Base-by-base conservation (phyloP, 768 basidiomycete genomes). In the Gymnopilus junonius region DNA sequence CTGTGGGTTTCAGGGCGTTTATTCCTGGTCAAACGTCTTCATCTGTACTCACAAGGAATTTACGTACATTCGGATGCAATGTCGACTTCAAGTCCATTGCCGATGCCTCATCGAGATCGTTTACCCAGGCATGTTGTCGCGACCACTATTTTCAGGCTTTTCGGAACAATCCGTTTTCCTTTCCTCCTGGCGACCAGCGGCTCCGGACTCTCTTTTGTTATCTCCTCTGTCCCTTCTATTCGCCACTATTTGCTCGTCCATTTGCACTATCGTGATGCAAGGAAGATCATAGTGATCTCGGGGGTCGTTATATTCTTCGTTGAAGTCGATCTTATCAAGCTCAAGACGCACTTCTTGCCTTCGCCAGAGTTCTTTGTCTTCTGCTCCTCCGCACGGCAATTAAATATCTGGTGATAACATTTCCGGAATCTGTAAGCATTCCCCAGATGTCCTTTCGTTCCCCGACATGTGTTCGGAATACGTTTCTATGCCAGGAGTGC, bases 391-490 rank as follows among this genome's bases (percentile, higher is more conserved):
- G 17, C 54, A 50, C 48, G 45, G 35, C 45, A 45, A 45, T 55
- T 55, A 55, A 55, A 42, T 50, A 27, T 34, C 46, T 51, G 14
- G 50, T 43, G 31, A 42, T 63, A 35, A 17, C 46, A 42, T 31
- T 48, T 50, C 20, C 32, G 37, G 21, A 32, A 48, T 63, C 40
- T 63, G 31, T 42, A 62, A 53, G 46, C 57, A 34, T 58, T 57
- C 56, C 55, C 62, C 62, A 58, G 50, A 63, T 35, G 62, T 54
- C 39, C 11, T 58, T 58, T 63, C 31, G 31, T 63, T 63, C 56
- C 62, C 46, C 57, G 31, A 57, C 62, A 63, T 58, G 56, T 54
- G 48, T 62, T 54, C 39, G 39, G 56, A 58, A 58, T 63, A 63
- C 62, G 62, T 63, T 56, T 63, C 57, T 56, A 43, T 50, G 54